Evolutionary conservation across 345 rosid genomes (phyloP), one percentile per base, ranked within the genome.

Genomic region (Eutrema heterophyllum): DNA sequence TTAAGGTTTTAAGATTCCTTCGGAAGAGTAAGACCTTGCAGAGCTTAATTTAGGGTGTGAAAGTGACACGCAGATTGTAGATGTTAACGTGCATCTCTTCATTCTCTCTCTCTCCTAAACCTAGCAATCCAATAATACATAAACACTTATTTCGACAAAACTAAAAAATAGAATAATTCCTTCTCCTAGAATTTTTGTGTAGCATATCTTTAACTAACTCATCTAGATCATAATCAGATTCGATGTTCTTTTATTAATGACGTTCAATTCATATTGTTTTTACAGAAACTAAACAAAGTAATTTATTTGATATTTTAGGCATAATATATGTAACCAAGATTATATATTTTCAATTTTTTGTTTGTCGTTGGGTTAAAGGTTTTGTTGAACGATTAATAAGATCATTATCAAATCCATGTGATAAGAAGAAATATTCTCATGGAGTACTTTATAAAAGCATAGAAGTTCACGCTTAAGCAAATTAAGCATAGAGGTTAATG

Each of bases 171-270:
- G 3, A 30, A 3, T 5, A 4, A 30, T 30, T 30, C 33, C 33
- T 30, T 4, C 33, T 30, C 33, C 33, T 30, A 30, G 5, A 21
- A 30, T 30, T 30, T 30, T 30, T 4, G 33, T 30, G 5, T 5
- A 30, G 5, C 33, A 9, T 5, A 27, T 66, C 59, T 57, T 49
- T 48, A 57, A 66, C 58, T 56, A 57, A 66, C 57, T 57, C 33
- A 38, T 39, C 51, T 49, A 57, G 60, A 66, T 67, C 45, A 41
- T 56, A 57, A 18, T 58, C 13, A 11, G 72, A 74, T 74, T 57
- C 44, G 48, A 39, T 39, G 29, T 39, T 66, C 58, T 66, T 66
- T 64, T 57, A 49, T 57, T 65, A 39, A 38, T 39, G 35, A 46
- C 32, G 3, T 18, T 18, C 45, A 56, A 21, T 21, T 21, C 21